Base-by-base conservation (phyloP, 768 basidiomycete genomes). In the Asterophora lycoperdoides region DNA sequence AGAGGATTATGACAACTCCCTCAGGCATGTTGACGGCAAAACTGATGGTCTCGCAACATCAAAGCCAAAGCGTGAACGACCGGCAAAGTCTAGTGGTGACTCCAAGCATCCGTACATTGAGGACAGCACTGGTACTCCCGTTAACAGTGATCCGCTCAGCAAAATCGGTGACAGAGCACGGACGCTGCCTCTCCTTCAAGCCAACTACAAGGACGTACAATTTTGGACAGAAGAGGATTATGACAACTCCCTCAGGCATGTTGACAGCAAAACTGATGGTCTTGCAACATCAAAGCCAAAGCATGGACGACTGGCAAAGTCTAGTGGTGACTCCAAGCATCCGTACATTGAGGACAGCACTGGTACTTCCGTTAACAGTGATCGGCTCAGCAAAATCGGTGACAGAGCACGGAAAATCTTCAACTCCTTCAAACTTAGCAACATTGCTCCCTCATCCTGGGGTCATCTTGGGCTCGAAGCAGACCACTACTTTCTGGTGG, bases 81-180 rank as follows among this genome's bases (percentile, higher is more conserved):
- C 49, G 14, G 13, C 41, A 8, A 54, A 45, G 6, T 11, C 26
- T 9, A 28, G 41, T 5, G 39, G 49, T 19, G 41, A 53, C 14
- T 37, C 53, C 4, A 55, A 46, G 41, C 39, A 53, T 42, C 41
- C 41, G 13, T 58, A 56, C 41, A 30, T 58, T 8, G 55, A 53
- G 17, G 47, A 52, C 26, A 19, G 35, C 5, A 33, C 29, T 1
- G 49, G 54, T 4, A 42, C 3, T 7, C 39, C 46, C 19, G 34
- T 57, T 8, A 34, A 39, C 32, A 42, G 15, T 13, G 3, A 19
- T 11, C 42, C 37, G 6, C 39, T 56, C 19, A 11, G 19, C 5
- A 32, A 42, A 26, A 38, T 55, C 19, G 49, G 51, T 11, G 44
- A n/a, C n/a, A n/a, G n/a, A n/a, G n/a, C n/a, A n/a, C n/a, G n/a